phyloP scores from a whole-genome alignment of 2,329 filamentous ascomycete species.

The Sordariomycetes sp. region DNA sequence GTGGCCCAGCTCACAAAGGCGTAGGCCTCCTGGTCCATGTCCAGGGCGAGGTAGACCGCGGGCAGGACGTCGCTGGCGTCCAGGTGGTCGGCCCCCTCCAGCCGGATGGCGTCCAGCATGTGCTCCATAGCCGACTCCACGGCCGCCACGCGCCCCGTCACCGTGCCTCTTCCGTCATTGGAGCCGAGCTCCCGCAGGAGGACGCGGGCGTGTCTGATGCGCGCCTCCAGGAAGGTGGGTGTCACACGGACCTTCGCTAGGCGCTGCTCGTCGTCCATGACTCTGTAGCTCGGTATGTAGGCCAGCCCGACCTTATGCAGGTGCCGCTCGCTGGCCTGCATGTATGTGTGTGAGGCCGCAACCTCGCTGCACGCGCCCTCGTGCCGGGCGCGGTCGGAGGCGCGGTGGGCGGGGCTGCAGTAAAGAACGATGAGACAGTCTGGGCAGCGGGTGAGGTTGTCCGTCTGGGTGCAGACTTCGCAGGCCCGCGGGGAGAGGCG shows the following conservation, averaged over 20 bases:
- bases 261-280: neutral
- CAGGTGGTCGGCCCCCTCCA: slow-evolving; percentile 11
- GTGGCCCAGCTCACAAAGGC: neutral
- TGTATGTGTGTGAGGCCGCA: neutral
- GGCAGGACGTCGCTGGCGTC: neutral
- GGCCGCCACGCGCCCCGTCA: neutral
- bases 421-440: neutral
- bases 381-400: neutral
- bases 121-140: neutral
- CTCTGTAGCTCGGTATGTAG: neutral
- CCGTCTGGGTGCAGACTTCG: neutral
- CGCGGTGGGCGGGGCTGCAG: neutral
- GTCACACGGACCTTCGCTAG: neutral
- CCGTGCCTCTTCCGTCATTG: neutral
- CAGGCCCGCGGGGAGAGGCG: neutral
- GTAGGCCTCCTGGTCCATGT: neutral
- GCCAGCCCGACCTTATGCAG: neutral
- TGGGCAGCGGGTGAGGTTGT: neutral
- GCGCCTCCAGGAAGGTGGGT: neutral
- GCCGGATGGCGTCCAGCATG: neutral
- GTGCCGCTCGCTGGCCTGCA: neutral
- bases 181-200: neutral
- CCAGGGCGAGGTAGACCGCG: neutral
- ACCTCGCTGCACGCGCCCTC: neutral
- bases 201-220: neutral